Conservation (phyloP, 208 protist species). For the Borovskyia barvae region DNA sequence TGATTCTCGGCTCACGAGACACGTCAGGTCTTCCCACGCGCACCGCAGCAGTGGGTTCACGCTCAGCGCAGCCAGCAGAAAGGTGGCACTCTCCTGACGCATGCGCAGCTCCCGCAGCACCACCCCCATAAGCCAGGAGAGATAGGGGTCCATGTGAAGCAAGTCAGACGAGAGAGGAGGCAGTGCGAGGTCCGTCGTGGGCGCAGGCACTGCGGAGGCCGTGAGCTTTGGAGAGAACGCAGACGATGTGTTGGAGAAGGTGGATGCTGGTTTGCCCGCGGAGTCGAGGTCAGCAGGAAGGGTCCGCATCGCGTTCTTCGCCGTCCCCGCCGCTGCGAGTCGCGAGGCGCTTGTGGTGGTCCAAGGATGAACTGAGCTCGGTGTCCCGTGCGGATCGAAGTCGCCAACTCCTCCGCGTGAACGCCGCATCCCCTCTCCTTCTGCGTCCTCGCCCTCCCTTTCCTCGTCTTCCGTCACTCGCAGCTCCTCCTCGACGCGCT, state of each 20-base stretch:
- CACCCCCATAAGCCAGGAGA: slow-evolving; percentile 82
- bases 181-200: no score
- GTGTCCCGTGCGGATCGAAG: slow-evolving; percentile 13
- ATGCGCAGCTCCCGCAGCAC: slow-evolving; percentile 74
- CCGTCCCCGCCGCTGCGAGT: no score
- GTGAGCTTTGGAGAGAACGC: neutral
- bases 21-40: slow-evolving; percentile 78
- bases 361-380: slow-evolving; percentile 15
- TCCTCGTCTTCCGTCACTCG: neutral
- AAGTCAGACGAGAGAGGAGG: slow-evolving; percentile 11
- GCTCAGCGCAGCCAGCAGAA: slow-evolving; percentile 52
- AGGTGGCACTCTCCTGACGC: slow-evolving; percentile 73
- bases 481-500: neutral
- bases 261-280: slow-evolving; percentile 4
- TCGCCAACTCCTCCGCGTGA: no score
- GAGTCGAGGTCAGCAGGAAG: neutral
- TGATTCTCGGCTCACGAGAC: slow-evolving; percentile 58
- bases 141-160: slow-evolving; percentile 59
- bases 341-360: slow-evolving; percentile 15
- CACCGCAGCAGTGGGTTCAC: slow-evolving; percentile 77
- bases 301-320: no score
- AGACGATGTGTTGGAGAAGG: slow-evolving; percentile 12
- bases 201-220: neutral
- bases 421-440: no score
- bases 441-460: neutral